Conservation (phyloP, 2,329 filamentous ascomycete species). For the Cucurbitaria berberidis region DNA sequence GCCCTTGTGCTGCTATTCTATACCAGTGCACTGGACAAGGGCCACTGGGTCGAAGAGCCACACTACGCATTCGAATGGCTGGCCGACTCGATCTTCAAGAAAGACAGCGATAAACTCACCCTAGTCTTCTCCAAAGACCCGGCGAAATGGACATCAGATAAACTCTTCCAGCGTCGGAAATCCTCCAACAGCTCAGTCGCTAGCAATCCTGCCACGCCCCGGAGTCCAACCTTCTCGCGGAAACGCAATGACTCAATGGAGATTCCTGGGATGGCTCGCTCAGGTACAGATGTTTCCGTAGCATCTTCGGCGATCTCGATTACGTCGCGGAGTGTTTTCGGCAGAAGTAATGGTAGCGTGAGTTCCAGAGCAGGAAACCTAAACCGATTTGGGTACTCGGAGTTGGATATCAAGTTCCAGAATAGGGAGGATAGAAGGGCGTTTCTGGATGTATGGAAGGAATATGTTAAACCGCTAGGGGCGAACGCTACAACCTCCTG, state of each 20-base stretch:
- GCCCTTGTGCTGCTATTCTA: conserved; percentile 39
- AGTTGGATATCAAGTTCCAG: conserved; percentile 39
- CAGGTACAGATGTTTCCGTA: conserved; percentile 18
- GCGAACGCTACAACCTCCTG: not conserved
- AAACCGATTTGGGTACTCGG: conserved; percentile 36
- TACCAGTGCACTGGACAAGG: conserved; percentile 36
- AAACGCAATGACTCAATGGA: conserved; percentile 19
- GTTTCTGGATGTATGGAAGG: conserved; percentile 37
- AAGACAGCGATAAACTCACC: conserved; percentile 28
- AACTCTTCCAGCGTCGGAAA: conserved; percentile 31
- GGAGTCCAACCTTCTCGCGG: conserved; percentile 1
- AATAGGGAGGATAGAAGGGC: conserved; percentile 32
- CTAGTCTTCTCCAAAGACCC: conserved; percentile 41
- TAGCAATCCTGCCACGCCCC: not conserved
- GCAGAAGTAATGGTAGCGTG: not conserved
- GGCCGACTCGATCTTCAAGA: conserved; percentile 29
- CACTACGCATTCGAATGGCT: conserved; percentile 43
- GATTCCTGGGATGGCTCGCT: conserved; percentile 10
- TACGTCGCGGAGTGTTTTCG: conserved; percentile 16
- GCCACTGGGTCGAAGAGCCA: conserved; percentile 45
- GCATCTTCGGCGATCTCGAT: conserved; percentile 19
- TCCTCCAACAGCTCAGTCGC: conserved; percentile 14
- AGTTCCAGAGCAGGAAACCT: conserved; percentile 11
- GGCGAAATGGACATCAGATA: conserved; percentile 31
- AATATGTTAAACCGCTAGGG: conserved; percentile 28